Base-by-base conservation (phyloP, 108 stramenopile genomes). In the Conticribra guillardii region DNA sequence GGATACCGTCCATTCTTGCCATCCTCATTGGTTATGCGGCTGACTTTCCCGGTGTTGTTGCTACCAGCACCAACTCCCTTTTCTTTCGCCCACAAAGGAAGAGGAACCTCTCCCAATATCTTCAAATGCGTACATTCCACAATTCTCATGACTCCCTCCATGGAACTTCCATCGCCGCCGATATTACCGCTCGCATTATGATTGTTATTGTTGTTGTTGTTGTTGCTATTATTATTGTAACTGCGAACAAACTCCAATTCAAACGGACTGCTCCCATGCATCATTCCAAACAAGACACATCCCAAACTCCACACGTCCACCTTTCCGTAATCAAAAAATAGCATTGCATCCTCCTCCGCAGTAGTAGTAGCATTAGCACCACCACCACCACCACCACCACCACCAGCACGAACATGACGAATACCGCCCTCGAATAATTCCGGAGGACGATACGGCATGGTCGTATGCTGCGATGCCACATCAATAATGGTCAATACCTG, bases 221-320 rank as follows among this genome's bases (percentile, higher is more conserved):
- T n/a, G n/a, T n/a, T n/a, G n/a, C n/a, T n/a, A n/a, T n/a, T n/a
- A n/a, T n/a, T n/a, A n/a, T n/a, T n/a, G n/a, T n/a, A n/a, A n/a
- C 49, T 37, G 22, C 70, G 49, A 11, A 64, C 63, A 32, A 82
- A 94, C 73, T 91, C 93, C 33, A 63, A 68, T 74, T 95, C 93
- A 71, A 83, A 82, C 0, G 93, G 93, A 57, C 87, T 89, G 8
- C 88, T 74, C 17, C 94, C 94, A 69, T 79, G 91, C 67, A 91
- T 69, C 46, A 92, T 71, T 15, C 88, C 94, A 82, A 92, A 95
- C 7, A 95, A 62, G 0, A 84, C 68, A 68, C 94, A 95, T 9
- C 91, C 91, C 60, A 87, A 77, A 26, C 67, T 74, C 79, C 94
- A 95, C n/a, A 91, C 89, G 75, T 92, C 94, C 2, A 90, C 88